Evolutionary conservation across 352 stramenopile genomes (phyloP).

Genomic region (Aphanomyces cochlioides): DNA sequence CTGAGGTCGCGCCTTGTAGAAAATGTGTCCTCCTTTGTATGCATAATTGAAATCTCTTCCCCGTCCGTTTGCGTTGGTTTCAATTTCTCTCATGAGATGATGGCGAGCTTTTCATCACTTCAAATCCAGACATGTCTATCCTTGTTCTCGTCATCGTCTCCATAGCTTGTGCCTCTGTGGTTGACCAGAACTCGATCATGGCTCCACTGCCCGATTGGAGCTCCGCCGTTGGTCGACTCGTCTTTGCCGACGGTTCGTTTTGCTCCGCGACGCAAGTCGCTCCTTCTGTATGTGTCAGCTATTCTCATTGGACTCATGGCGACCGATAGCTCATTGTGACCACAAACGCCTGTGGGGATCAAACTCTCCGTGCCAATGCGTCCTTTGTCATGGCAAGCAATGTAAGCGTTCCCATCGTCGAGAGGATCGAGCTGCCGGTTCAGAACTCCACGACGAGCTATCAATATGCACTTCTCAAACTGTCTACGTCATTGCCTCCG

Average conservation of each 20-base stretch:
- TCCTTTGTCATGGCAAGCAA: too few species aligned
- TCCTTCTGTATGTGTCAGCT: background rate
- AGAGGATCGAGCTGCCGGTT: too few species aligned
- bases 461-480: too few species aligned
- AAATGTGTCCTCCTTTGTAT: conserved; percentile 34
- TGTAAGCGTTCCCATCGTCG: too few species aligned
- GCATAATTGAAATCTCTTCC: background rate
- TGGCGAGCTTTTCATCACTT: background rate
- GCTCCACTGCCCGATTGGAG: background rate
- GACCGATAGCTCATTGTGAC: background rate
- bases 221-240: background rate
- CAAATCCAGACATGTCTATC: background rate
- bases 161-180: background rate
- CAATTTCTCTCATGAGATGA: background rate
- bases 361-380: too few species aligned
- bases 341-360: too few species aligned
- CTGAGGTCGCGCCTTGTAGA: conserved; percentile 5
- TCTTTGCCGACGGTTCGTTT: background rate
- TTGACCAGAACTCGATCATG: too few species aligned
- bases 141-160: background rate
- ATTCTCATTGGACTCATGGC: conserved; percentile 27
- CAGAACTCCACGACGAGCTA: too few species aligned
- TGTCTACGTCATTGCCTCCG: too few species aligned
- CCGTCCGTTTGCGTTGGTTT: background rate
- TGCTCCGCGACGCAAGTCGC: conserved; percentile 7